phyloP scores from a whole-genome alignment of 208 protist genomes.

The Crithidia acanthocephali region DNA sequence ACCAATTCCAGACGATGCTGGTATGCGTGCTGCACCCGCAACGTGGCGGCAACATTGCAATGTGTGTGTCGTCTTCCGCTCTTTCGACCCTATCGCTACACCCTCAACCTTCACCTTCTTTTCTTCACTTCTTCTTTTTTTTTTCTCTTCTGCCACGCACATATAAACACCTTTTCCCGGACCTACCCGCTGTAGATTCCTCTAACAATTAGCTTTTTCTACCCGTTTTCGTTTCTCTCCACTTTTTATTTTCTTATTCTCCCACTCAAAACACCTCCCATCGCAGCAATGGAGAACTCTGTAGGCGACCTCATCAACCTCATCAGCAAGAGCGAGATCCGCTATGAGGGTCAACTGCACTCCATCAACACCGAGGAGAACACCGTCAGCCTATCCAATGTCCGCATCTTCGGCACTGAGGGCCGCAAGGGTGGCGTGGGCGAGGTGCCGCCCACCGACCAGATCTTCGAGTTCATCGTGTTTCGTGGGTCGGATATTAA shows the following conservation, averaged over 20 bases:
- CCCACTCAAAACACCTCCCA: not conserved
- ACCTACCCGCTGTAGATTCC: too few relatives aligned
- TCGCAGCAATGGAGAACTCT: conserved; percentile 34
- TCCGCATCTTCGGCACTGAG: conserved; percentile 91
- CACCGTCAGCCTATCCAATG: conserved; percentile 88
- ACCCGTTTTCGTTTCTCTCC: not conserved
- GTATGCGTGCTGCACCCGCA: too few relatives aligned
- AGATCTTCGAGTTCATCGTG: conserved; percentile 90
- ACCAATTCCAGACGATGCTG: too few relatives aligned
- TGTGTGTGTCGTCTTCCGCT: too few relatives aligned
- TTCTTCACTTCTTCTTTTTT: conserved; percentile 5
- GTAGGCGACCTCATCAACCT: conserved; percentile 79
- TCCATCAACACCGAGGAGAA: conserved; percentile 75
- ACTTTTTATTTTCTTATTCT: conserved; percentile 11
- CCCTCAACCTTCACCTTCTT: too few relatives aligned
- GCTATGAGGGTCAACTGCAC: conserved; percentile 86
- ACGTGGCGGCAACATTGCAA: too few relatives aligned
- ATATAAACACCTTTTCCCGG: not conserved
- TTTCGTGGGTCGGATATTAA: conserved; percentile 90
- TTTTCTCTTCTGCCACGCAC: not conserved
- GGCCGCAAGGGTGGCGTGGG: conserved; percentile 59
- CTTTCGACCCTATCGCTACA: too few relatives aligned
- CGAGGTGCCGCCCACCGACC: conserved; percentile 66
- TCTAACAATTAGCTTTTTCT: conserved; percentile 2
- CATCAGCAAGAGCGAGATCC: conserved; percentile 90